These are phyloP conservation scores for Pseudozyma sp. DNA, from an alignment of 1,284 basidiomycete genomes.

Conservation along the genomic window DNA sequence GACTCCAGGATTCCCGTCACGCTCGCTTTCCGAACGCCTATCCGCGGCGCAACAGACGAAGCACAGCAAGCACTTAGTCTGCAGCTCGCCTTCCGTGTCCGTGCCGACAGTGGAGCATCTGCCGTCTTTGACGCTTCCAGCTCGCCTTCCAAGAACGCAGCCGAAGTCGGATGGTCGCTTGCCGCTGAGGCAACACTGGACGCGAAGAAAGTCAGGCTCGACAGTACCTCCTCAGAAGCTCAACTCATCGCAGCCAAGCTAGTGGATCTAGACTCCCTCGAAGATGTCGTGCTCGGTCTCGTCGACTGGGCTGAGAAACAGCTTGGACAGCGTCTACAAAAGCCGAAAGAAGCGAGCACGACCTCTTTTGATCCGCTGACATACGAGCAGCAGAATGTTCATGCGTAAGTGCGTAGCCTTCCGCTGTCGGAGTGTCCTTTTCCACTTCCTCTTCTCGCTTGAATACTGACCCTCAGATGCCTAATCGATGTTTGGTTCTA, in stretches of 20 bases:
- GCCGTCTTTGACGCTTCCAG: slow-evolving; percentile 30
- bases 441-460: not conserved
- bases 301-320: slow-evolving; percentile 34
- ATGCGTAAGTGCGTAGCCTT: slow-evolving; percentile 60
- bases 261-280: slow-evolving; percentile 28
- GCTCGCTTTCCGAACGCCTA: slow-evolving; percentile 35
- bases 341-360: slow-evolving; percentile 11
- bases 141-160: slow-evolving; percentile 16
- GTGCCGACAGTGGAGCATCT: slow-evolving; percentile 5
- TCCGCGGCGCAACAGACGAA: slow-evolving; percentile 15
- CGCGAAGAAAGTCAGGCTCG: slow-evolving; percentile 14
- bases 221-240: slow-evolving; percentile 24
- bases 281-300: slow-evolving; percentile 26
- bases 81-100: slow-evolving; percentile 30
- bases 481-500: not conserved
- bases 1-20: slow-evolving; percentile 31
- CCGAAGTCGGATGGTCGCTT: slow-evolving; percentile 27
- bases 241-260: slow-evolving; percentile 21
- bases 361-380: slow-evolving; percentile 38
- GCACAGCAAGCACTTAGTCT: slow-evolving; percentile 25
- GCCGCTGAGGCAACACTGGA: slow-evolving; percentile 14
- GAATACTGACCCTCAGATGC: slow-evolving; percentile 6
- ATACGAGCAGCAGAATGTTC: slow-evolving; percentile 66
- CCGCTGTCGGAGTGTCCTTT: not conserved
- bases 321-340: slow-evolving; percentile 15